phyloP scores from a whole-genome alignment of 2,329 filamentous ascomycete genomes.

The Aspergillus viridinutans region DNA sequence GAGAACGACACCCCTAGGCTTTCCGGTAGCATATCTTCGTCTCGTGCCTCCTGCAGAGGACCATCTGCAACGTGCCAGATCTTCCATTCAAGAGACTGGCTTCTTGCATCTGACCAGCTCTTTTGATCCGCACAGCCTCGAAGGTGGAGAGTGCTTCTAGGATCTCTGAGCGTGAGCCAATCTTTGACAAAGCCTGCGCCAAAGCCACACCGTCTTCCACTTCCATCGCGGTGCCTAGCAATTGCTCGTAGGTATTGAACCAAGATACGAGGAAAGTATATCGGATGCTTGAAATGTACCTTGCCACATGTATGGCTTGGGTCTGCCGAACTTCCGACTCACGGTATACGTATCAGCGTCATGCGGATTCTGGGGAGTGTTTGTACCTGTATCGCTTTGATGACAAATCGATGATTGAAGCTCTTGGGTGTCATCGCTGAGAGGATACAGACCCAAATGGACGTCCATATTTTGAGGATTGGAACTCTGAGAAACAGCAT shows the following conservation, averaged over 20 bases:
- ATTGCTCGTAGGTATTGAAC: too few species aligned
- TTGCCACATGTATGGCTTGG: too few species aligned
- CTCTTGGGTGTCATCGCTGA: too few species aligned
- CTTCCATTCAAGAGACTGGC: constrained; percentile 45
- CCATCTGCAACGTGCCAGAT: constrained; percentile 49
- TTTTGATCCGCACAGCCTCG: constrained; percentile 32
- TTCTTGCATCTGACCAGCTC: constrained; percentile 40
- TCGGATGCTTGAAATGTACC: too few species aligned
- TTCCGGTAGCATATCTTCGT: constrained; percentile 41
- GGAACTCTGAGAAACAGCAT: constrained; percentile 41
- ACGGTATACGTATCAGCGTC: too few species aligned
- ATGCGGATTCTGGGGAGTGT: too few species aligned
- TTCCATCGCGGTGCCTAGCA: constrained; percentile 41
- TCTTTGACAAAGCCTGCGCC: constrained; percentile 27
- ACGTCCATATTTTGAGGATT: constrained; percentile 38
- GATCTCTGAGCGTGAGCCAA: constrained; percentile 25
- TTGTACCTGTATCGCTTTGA: too few species aligned
- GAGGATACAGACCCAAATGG: constrained; percentile 31
- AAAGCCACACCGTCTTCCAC: constrained; percentile 43
- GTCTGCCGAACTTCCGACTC: too few species aligned
- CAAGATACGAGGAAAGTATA: too few species aligned
- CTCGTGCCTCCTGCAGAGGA: constrained; percentile 39
- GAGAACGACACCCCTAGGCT: constrained; percentile 34
- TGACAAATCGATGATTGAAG: too few species aligned
- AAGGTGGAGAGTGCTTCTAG: constrained; percentile 33